A percentile compares a stretch with the other conserved stretches of the same genome.
Evolutionary conservation across 2,329 filamentous ascomycete genomes (phyloP).

Genomic region (Colletotrichum graminicola): DNA sequence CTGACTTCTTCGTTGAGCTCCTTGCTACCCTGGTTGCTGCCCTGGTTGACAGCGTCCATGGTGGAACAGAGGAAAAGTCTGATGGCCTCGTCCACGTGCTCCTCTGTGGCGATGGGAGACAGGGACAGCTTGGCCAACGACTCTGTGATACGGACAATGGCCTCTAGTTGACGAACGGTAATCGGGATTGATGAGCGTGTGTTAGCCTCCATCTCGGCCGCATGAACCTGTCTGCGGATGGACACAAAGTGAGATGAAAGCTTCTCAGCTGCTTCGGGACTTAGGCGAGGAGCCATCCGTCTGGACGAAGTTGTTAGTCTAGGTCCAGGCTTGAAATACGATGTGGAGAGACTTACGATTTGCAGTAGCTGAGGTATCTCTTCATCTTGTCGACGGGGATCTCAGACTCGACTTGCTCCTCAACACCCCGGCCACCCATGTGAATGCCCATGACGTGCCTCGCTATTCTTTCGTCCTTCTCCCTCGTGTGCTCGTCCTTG

Average conservation of each 20-base stretch:
- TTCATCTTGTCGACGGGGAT: constrained; percentile 97
- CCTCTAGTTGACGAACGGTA: constrained; percentile 95
- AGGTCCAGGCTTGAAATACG: not conserved
- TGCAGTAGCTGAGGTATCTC: constrained; percentile 97
- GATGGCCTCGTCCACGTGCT: constrained; percentile 97
- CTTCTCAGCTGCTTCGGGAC: constrained; percentile 92
- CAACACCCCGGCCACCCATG: constrained; percentile 87
- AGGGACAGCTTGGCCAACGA: constrained; percentile 92
- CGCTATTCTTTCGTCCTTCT: constrained; percentile 91
- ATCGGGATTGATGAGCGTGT: constrained; percentile 94
- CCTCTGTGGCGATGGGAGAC: constrained; percentile 86
- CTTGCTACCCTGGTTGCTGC: constrained; percentile 83
- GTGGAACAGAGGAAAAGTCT: constrained; percentile 95
- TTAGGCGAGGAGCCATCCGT: constrained; percentile 91
- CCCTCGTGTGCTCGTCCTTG: constrained; percentile 90
- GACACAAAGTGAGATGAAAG: constrained; percentile 97
- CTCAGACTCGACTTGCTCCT: constrained; percentile 87
- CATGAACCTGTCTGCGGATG: constrained; percentile 93
- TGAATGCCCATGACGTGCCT: constrained; percentile 98
- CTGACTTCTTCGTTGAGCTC: constrained; percentile 92
- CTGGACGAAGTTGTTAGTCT: constrained; percentile 59
- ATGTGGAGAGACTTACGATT: constrained; percentile 73
- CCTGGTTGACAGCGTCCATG: constrained; percentile 97
- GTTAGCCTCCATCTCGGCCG: constrained; percentile 90
- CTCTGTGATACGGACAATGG: constrained; percentile 96